Evolutionary conservation across 805 yeast species (phyloP).

Genomic region (Candida jianshihensis): DNA sequence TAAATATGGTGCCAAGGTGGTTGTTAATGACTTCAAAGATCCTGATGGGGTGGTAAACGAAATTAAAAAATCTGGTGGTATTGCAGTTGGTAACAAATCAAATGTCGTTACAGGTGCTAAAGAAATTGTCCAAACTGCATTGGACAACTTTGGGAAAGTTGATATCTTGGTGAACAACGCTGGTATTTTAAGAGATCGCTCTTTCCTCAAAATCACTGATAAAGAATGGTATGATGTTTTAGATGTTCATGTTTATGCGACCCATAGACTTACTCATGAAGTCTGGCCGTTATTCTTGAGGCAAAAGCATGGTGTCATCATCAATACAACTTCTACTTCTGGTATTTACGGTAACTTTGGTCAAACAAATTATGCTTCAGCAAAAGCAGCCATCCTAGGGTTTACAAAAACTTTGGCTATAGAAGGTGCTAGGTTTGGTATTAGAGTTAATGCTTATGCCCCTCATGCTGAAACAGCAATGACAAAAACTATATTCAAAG

Average conservation of each 20-base stretch:
- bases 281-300: constrained; percentile 88
- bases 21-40: constrained; percentile 82
- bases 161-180: constrained; percentile 90
- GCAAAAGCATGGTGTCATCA: constrained; percentile 73
- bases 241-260: constrained; percentile 76
- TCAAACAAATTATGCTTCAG: constrained; percentile 92
- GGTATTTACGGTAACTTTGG: constrained; percentile 98
- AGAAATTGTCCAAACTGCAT: constrained; percentile 68
- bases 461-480: constrained; percentile 98
- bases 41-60: constrained; percentile 71
- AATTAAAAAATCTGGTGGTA: constrained; percentile 64
- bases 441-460: constrained; percentile 77
- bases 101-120: constrained; percentile 75
- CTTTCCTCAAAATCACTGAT: constrained; percentile 78
- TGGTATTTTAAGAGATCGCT: constrained; percentile 86
- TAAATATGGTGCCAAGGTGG: constrained; percentile 89
- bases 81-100: constrained; percentile 77
- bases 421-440: constrained; percentile 79
- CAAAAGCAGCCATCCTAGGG: constrained; percentile 84
- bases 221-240: constrained; percentile 77
- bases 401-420: constrained; percentile 80
- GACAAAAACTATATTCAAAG: constrained; percentile 83
- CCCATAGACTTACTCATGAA: constrained; percentile 73
- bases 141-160: constrained; percentile 71
- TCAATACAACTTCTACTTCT: constrained; percentile 90